These are phyloP conservation scores for Elongisporangium senticosum DNA, from an alignment of 352 stramenopile genomes.

Conservation along the genomic window DNA sequence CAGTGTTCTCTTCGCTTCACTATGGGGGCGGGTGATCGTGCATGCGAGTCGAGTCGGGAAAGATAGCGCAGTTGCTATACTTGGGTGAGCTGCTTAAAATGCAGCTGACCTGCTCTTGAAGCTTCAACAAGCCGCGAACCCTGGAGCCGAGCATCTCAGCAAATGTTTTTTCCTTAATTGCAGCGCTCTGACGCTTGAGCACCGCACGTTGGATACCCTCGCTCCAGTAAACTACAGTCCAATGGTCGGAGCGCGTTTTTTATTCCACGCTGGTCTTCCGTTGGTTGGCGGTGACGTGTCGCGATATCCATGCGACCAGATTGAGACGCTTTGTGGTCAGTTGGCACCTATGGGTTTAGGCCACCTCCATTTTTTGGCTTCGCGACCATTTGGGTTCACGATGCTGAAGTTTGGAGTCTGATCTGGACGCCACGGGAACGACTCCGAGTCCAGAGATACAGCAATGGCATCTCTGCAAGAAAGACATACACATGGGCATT, in stretches of 20 bases:
- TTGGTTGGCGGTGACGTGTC: neutral
- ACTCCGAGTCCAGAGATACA: neutral
- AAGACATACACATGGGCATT: neutral
- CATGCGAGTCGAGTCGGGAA: neutral
- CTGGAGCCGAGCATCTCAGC: neutral
- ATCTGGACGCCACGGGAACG: neutral
- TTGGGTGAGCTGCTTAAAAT: neutral
- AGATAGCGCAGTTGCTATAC: neutral
- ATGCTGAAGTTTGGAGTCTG: neutral
- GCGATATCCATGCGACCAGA: neutral
- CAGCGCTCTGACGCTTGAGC: neutral
- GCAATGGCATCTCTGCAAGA: neutral
- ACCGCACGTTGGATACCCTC: neutral
- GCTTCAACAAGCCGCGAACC: neutral
- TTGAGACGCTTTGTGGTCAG: neutral
- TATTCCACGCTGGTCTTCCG: neutral
- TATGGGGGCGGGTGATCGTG: neutral
- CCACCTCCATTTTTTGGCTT: neutral
- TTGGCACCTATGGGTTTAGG: neutral
- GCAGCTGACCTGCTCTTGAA: neutral
- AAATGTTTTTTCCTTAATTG: neutral
- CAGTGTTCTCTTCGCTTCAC: neutral
- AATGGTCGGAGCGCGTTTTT: neutral
- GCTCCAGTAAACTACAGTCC: neutral
- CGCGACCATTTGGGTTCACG: neutral